Evolutionary conservation across 2,329 filamentous ascomycete species (phyloP).

Genomic region (Geosmithia putterillii): DNA sequence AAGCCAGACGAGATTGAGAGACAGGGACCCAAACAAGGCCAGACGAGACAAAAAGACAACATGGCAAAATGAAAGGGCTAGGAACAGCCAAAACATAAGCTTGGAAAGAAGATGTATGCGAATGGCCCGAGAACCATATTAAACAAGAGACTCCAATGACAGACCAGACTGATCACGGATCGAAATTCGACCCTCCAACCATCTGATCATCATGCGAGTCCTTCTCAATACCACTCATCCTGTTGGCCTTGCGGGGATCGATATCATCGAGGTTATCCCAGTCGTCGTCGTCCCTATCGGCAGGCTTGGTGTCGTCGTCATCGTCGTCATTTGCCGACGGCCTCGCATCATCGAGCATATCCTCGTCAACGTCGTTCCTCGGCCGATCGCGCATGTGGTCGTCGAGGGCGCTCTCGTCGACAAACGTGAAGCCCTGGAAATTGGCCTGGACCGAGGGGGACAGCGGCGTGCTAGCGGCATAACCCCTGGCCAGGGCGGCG

Average conservation of each 20-base stretch:
- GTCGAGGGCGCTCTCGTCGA: slow-evolving; percentile 93
- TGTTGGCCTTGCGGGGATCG: slow-evolving; percentile 37
- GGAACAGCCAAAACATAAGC: no score
- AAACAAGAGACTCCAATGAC: slow-evolving; percentile 1
- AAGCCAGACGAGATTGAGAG: no score
- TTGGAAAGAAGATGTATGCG: neutral
- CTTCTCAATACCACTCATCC: slow-evolving; percentile 53
- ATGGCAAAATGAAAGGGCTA: no score
- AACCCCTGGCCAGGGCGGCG: slow-evolving; percentile 71
- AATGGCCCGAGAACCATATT: neutral
- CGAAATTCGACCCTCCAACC: slow-evolving; percentile 51
- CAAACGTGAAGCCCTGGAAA: slow-evolving; percentile 96
- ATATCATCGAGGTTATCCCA: slow-evolving; percentile 48
- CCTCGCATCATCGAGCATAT: slow-evolving; percentile 40
- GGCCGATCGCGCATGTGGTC: slow-evolving; percentile 56
- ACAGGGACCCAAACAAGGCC: no score
- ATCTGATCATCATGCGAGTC: slow-evolving; percentile 50
- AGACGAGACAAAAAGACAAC: no score
- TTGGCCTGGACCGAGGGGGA: slow-evolving; percentile 95
- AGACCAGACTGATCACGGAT: no score
- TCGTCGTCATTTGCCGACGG: slow-evolving; percentile 6
- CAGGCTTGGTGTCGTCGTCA: slow-evolving; percentile 5
- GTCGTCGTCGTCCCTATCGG: slow-evolving; percentile 28
- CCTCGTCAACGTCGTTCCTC: slow-evolving; percentile 45
- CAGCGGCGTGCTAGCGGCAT: slow-evolving; percentile 80